Base-by-base conservation (phyloP, 768 basidiomycete genomes). In the Tulasnella sp. region DNA sequence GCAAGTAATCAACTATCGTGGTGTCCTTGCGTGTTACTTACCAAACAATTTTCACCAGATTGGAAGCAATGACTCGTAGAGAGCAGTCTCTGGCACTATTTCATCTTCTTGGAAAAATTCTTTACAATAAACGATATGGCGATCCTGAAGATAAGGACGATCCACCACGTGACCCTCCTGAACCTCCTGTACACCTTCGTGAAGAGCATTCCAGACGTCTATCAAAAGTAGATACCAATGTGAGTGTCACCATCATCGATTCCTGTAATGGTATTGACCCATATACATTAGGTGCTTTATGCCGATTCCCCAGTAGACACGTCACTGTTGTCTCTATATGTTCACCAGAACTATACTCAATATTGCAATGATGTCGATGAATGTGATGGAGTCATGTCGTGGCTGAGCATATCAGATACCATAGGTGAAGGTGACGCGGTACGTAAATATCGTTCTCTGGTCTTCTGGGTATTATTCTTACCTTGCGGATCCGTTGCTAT, bases 311-410 rank as follows among this genome's bases (percentile, higher is more conserved):
- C 93, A 0, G 82, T 98, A 48, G 95, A 99, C 65, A 79, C 88
- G 1, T 87, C 86, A 1, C 69, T 96, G 1, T 83, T 91, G 56
- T 81, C 82, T 2, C 65, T 93, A 5, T 99, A 96, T 62, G 71
- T 92, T 7, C 95, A 99, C 58, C 91, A 98, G 64, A 98, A 95
- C 61, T 89, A 92, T 58, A 74, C 81, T 0, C 80, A 82, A 50
- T 98, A 87, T 60, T 91, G 86, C 60, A 68, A 72, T 35, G 76
- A 81, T 32, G 64, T 90, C 3, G 85, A 90, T 5, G 73, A 96
- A 45, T 80, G 78, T 57, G 75, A 73, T 3, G 74, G 71, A 2
- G 63, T 90, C 10, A 71, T 76, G 6, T 88, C 89, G 39, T 79
- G 77, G 67, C 64, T 91, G 53, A 90, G 87, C 56, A 81, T 76